A percentile compares a stretch with the other conserved stretches of the same genome.
These are phyloP conservation scores for Myxozyma sirexii DNA, from an alignment of 805 yeast genomes.

Conservation along the genomic window DNA sequence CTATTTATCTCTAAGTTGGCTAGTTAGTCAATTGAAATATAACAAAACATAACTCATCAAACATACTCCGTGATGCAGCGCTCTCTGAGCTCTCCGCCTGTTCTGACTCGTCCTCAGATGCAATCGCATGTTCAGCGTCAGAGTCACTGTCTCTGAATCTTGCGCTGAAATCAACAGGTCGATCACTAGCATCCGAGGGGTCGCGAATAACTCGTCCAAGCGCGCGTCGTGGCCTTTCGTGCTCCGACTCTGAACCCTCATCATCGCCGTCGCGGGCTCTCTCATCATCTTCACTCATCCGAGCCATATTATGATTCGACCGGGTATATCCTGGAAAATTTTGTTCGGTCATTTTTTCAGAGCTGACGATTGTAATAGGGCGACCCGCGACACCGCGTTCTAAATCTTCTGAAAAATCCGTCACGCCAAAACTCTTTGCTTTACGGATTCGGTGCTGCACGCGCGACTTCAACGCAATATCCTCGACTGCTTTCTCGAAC, in stretches of 20 bases:
- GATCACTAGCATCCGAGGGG: conserved; percentile 4
- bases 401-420: conserved; percentile 4
- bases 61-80: conserved; percentile 2
- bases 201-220: conserved; percentile 1
- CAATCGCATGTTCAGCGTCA: not conserved
- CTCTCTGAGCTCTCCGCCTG: conserved; percentile 10
- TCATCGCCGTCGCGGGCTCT: conserved; percentile 9
- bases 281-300: not conserved
- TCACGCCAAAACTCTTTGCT: conserved; percentile 61
- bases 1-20: not conserved
- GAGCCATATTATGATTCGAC: not conserved
- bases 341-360: conserved; percentile 25
- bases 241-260: not conserved
- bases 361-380: conserved; percentile 15
- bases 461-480: conserved; percentile 77
- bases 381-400: conserved; percentile 28
- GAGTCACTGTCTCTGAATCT: conserved; percentile 5
- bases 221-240: not conserved
- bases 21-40: not conserved
- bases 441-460: conserved; percentile 80
- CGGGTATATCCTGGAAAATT: conserved; percentile 21
- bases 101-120: conserved; percentile 5
- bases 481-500: conserved; percentile 85
- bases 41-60: not conserved
- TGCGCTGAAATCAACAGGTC: not conserved